These are phyloP conservation scores for Cupressus sempervirens DNA, from an alignment of 75 land plant species.

Conservation along the genomic window DNA sequence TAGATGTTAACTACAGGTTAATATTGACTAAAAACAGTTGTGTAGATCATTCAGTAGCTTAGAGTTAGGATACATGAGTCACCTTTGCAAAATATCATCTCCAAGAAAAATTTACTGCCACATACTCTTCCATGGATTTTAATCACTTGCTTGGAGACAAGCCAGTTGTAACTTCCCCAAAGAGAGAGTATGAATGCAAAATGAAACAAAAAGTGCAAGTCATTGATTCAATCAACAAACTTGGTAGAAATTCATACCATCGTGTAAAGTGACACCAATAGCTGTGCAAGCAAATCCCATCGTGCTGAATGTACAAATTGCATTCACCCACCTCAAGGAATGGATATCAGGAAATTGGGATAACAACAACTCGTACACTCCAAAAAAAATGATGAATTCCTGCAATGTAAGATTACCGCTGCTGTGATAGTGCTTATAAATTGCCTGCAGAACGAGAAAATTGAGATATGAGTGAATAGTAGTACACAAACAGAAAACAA, in stretches of 20 bases:
- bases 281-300: conserved; percentile 46
- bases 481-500: not conserved
- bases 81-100: not conserved
- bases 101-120: not conserved
- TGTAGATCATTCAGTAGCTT: not conserved
- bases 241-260: conserved; percentile 22
- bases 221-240: not conserved
- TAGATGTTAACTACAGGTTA: not conserved
- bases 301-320: conserved; percentile 51
- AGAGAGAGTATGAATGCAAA: not conserved
- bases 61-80: not conserved
- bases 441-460: conserved; percentile 24
- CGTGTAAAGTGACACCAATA: conserved; percentile 38
- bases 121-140: not conserved
- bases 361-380: conserved; percentile 36
- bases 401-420: conserved; percentile 34
- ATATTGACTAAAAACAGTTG: not conserved
- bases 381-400: conserved; percentile 49
- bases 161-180: not conserved
- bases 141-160: not conserved
- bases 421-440: conserved; percentile 29
- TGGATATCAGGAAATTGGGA: conserved; percentile 68
- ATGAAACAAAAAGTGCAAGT: not conserved
- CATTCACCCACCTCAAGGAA: conserved; percentile 57
- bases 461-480: not conserved